Percentiles rank a stretch among this genome's conserved stretches.
phyloP scores from a whole-genome alignment of 2,329 filamentous ascomycete genomes.

The Colletotrichum sp. region DNA sequence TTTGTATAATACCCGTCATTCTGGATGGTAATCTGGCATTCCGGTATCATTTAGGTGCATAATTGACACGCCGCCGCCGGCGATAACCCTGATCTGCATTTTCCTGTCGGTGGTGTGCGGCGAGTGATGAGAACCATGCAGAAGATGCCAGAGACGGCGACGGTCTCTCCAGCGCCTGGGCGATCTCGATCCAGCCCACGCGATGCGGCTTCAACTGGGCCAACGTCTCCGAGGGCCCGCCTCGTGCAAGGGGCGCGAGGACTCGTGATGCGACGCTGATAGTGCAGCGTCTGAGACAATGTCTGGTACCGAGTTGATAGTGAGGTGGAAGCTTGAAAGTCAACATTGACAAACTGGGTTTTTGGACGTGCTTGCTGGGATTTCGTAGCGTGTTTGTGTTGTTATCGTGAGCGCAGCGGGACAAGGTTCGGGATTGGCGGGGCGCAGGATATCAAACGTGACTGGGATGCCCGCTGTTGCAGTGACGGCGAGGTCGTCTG shows the following conservation, averaged over 20 bases:
- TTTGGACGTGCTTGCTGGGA: background rate
- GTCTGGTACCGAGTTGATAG: background rate
- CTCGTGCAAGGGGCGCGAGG: background rate
- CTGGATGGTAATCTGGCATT: background rate
- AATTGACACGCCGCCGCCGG: background rate
- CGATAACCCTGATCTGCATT: background rate
- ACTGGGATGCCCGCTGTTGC: background rate
- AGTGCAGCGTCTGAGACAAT: background rate
- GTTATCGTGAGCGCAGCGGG: background rate
- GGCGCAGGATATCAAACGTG: background rate
- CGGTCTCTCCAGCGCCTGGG: background rate
- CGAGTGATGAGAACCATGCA: background rate
- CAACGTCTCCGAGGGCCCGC: background rate
- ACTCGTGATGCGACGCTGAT: background rate
- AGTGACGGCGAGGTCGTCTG: background rate
- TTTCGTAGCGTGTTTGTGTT: background rate
- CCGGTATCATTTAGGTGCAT: background rate
- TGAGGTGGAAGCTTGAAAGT: background rate
- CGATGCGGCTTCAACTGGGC: background rate
- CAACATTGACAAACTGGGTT: background rate
- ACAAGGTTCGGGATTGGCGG: background rate
- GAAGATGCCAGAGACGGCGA: background rate
- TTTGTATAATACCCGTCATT: slow-evolving; percentile 6
- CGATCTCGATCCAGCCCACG: slow-evolving; percentile 13
- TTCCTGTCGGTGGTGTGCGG: background rate